These are phyloP conservation scores for Gymnopilus junonius DNA, from an alignment of 768 basidiomycete species.

Conservation along the genomic window DNA sequence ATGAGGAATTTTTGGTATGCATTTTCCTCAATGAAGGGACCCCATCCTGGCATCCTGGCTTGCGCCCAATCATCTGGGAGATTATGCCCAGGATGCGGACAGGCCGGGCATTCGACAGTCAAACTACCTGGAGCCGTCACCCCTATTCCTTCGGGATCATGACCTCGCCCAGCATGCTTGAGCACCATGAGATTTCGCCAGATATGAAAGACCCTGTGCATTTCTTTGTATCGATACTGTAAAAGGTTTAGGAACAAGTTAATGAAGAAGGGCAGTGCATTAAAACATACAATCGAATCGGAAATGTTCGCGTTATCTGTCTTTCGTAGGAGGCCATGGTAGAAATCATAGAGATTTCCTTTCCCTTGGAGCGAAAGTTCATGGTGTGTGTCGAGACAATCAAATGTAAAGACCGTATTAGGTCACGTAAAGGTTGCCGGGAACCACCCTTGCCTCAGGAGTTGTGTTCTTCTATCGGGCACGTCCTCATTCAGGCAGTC, in stretches of 20 bases:
- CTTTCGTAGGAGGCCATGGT: background rate
- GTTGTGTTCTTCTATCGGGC: background rate
- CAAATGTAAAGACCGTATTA: slow-evolving; percentile 14
- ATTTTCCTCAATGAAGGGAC: background rate
- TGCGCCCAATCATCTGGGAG: slow-evolving; percentile 17
- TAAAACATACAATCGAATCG: background rate
- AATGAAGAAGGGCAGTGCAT: too few species aligned
- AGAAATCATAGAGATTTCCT: slow-evolving; percentile 10
- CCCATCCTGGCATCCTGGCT: background rate
- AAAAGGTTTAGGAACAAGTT: background rate
- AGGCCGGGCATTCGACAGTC: slow-evolving; percentile 19
- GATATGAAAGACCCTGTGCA: slow-evolving; percentile 7
- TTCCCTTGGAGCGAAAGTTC: slow-evolving; percentile 10
- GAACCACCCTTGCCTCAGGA: slow-evolving; percentile 9
- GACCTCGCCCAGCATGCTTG: slow-evolving; percentile 20
- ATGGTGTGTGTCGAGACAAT: slow-evolving; percentile 5
- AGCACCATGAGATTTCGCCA: slow-evolving; percentile 14
- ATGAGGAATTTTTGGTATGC: background rate
- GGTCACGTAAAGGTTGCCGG: background rate
- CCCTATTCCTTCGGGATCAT: slow-evolving; percentile 10
- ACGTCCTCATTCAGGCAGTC: background rate
- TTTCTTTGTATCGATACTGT: slow-evolving; percentile 16
- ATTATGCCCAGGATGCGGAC: slow-evolving; percentile 18
- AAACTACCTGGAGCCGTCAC: slow-evolving; percentile 8
- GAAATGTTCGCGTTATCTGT: background rate